Conservation (phyloP, 2,329 filamentous ascomycete species). For the Beauveria pseudobassiana region DNA sequence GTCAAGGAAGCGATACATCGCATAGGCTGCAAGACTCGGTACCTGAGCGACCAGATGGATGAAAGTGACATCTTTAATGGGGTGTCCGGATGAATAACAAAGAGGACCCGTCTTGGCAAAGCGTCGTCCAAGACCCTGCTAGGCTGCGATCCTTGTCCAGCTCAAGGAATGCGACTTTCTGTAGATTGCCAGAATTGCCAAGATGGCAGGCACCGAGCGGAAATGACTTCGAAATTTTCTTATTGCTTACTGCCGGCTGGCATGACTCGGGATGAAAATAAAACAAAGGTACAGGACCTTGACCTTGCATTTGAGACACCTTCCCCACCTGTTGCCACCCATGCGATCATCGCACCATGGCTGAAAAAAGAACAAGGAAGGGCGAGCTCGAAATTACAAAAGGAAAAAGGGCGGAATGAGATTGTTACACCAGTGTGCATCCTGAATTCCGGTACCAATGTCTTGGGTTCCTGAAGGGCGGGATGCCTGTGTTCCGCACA, state of each 20-base stretch:
- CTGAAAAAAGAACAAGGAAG: not conserved
- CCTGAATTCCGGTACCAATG: constrained; percentile 2
- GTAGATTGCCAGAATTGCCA: not conserved
- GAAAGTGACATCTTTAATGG: not conserved
- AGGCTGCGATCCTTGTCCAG: not conserved
- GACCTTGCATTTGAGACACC: constrained; percentile 2
- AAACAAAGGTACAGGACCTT: constrained; percentile 1
- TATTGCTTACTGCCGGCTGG: not conserved
- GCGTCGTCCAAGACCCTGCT: not conserved
- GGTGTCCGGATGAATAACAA: not conserved
- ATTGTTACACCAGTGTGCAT: not conserved
- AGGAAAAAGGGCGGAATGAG: not conserved
- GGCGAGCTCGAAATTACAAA: not conserved
- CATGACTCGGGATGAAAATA: constrained; percentile 5
- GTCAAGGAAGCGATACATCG: constrained; percentile 19
- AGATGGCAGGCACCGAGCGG: not conserved
- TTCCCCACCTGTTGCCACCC: constrained; percentile 6
- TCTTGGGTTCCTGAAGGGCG: constrained; percentile 1
- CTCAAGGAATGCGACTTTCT: not conserved
- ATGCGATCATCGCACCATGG: constrained; percentile 6
- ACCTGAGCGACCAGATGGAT: constrained; percentile 20
- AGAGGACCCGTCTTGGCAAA: not conserved
- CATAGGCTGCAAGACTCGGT: constrained; percentile 23
- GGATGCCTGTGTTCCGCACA: not conserved
- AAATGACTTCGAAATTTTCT: not conserved